Evolutionary conservation across 2,329 filamentous ascomycete species (phyloP).

Genomic region (Diaporthe velutina): DNA sequence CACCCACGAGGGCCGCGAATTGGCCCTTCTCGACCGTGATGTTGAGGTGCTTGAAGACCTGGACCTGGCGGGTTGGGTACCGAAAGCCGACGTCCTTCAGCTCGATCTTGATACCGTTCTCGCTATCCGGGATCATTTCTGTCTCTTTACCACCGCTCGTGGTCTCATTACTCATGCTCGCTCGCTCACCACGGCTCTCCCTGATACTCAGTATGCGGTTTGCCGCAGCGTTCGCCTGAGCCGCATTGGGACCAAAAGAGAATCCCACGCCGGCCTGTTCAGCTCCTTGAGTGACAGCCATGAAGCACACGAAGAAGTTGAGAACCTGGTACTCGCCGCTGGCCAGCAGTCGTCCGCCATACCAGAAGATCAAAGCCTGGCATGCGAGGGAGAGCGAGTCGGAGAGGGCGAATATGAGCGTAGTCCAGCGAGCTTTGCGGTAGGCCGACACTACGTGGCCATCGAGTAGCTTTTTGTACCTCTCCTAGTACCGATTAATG

Average conservation of each 20-base stretch:
- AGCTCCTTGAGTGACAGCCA: conserved; percentile 76
- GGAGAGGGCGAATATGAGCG: conserved; percentile 76
- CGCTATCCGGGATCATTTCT: conserved; percentile 57
- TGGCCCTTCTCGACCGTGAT: conserved; percentile 76
- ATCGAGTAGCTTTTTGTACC: conserved; percentile 71
- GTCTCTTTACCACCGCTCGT: conserved; percentile 44
- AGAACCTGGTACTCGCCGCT: conserved; percentile 60
- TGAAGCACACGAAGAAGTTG: conserved; percentile 70
- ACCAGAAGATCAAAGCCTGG: conserved; percentile 76
- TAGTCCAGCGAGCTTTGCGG: conserved; percentile 71
- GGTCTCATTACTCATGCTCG: not conserved
- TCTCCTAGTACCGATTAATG: no score
- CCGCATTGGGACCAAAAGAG: conserved; percentile 74
- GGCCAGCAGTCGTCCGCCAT: conserved; percentile 71
- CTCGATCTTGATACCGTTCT: conserved; percentile 68
- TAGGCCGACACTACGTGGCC: conserved; percentile 72
- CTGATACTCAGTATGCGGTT: conserved; percentile 70
- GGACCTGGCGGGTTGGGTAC: conserved; percentile 69
- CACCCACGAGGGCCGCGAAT: conserved; percentile 78
- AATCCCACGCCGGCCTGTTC: conserved; percentile 77
- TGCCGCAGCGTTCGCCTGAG: conserved; percentile 69
- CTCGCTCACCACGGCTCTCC: conserved; percentile 46
- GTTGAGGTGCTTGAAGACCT: conserved; percentile 72
- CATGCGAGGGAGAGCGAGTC: conserved; percentile 75
- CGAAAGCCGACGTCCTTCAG: conserved; percentile 69